Evolutionary conservation across 495 filamentous ascomycete species (phyloP).

Genomic region (Penicillium antarcticum): DNA sequence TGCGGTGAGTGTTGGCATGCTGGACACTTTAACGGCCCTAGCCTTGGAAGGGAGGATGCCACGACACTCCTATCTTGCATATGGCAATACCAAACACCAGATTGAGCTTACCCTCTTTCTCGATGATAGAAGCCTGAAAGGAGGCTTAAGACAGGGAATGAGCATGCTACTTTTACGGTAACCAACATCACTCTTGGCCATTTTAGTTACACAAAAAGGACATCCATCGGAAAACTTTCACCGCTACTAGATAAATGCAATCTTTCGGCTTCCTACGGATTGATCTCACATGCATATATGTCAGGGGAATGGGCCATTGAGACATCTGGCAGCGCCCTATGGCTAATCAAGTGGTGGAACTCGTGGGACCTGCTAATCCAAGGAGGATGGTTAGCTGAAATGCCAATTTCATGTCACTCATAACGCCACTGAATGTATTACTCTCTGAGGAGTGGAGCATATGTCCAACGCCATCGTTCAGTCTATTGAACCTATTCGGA

Average conservation of each 20-base stretch:
- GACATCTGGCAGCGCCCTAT: constrained; percentile 1
- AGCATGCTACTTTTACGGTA: no score
- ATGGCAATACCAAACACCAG: no score
- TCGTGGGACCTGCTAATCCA: neutral
- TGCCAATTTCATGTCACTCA: neutral
- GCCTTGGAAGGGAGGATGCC: no score
- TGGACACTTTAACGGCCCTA: neutral
- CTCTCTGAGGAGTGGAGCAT: neutral
- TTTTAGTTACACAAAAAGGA: neutral
- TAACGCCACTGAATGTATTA: neutral
- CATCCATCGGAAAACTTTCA: neutral
- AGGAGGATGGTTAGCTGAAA: neutral
- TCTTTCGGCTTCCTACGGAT: neutral
- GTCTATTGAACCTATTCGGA: neutral
- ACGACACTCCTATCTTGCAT: no score
- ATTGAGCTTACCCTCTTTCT: no score
- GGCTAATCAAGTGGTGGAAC: neutral
- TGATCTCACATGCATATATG: constrained; percentile 9
- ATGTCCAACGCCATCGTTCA: neutral
- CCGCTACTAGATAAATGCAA: constrained; percentile 5
- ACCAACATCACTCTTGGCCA: neutral
- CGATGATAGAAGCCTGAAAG: no score
- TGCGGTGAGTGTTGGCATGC: neutral
- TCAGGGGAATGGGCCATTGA: neutral
- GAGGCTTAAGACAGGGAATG: no score